Percentiles rank a stretch among this genome's conserved stretches.
These are phyloP conservation scores for Hypoxylon lenormandii DNA, from an alignment of 495 filamentous ascomycete genomes.

Conservation along the genomic window DNA sequence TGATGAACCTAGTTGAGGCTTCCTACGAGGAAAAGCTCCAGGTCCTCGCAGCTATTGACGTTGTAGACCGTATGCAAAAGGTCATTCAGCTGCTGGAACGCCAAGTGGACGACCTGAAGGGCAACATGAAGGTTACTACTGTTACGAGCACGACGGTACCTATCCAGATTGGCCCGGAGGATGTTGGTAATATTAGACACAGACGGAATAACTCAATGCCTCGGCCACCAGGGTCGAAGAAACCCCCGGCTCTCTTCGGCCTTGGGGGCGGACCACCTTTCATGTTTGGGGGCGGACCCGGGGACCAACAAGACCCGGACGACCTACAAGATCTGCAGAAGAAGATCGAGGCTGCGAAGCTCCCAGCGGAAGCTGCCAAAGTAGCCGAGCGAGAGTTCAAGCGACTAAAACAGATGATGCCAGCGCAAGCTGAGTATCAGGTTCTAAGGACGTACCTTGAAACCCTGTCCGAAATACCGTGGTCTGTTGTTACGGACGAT, in stretches of 20 bases:
- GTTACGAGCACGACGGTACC: conserved; percentile 71
- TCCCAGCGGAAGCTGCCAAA: conserved; percentile 76
- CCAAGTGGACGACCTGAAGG: conserved; percentile 83
- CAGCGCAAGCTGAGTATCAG: conserved; percentile 92
- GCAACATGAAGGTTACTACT: conserved; percentile 80
- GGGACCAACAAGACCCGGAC: conserved; percentile 55
- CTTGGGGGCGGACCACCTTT: conserved; percentile 60
- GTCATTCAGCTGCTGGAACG: conserved; percentile 83
- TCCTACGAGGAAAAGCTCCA: conserved; percentile 89
- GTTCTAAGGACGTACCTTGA: conserved; percentile 95
- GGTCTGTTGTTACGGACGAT: conserved; percentile 87
- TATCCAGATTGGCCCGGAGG: conserved; percentile 60
- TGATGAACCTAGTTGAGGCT: conserved; percentile 87
- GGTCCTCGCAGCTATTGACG: conserved; percentile 78
- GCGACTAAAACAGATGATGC: conserved; percentile 92
- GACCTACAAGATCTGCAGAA: conserved; percentile 88
- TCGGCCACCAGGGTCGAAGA: conserved; percentile 58
- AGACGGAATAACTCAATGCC: conserved; percentile 62
- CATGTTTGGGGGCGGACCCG: conserved; percentile 46
- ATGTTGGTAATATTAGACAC: conserved; percentile 56
- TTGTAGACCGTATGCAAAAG: conserved; percentile 79
- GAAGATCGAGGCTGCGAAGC: conserved; percentile 80
- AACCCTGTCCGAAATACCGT: conserved; percentile 93
- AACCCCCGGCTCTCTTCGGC: conserved; percentile 63
- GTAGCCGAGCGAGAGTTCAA: conserved; percentile 90